Conservation (phyloP, 208 protist species). For the Wallacemonas sp. region DNA sequence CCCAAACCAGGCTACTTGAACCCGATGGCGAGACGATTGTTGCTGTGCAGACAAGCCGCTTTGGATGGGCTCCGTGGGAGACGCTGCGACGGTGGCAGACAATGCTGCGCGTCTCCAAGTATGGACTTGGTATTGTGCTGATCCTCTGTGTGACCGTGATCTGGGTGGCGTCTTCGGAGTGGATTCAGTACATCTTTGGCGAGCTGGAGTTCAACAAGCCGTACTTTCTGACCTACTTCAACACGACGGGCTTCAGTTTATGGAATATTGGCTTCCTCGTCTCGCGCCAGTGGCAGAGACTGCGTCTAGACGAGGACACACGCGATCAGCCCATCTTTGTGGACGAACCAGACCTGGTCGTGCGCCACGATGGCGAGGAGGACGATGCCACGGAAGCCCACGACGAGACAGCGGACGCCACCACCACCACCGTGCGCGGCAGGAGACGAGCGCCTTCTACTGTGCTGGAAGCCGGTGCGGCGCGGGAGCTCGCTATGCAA, state of each 20-base stretch:
- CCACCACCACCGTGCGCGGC: not conserved
- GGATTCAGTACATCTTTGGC: slow-evolving; percentile 92
- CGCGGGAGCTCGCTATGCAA: not conserved
- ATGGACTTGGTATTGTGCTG: slow-evolving; percentile 77
- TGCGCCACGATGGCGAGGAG: not conserved
- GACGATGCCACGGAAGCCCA: slow-evolving; percentile 1
- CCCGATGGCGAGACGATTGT: not conserved
- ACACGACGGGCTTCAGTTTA: slow-evolving; percentile 83
- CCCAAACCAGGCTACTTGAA: not conserved
- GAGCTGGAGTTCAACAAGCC: slow-evolving; percentile 81
- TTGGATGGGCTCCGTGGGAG: not conserved
- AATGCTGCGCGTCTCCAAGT: slow-evolving; percentile 45
- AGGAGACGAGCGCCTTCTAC: not conserved
- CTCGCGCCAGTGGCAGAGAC: slow-evolving; percentile 48
- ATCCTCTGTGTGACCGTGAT: slow-evolving; percentile 91
- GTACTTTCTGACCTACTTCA: slow-evolving; percentile 94
- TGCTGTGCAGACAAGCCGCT: slow-evolving; percentile 1
- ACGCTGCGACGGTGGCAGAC: not conserved
- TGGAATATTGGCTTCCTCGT: slow-evolving; percentile 85
- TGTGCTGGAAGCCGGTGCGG: not conserved
- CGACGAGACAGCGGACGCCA: no score
- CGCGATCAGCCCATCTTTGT: slow-evolving; percentile 51
- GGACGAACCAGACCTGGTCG: slow-evolving; percentile 41
- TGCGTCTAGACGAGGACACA: slow-evolving; percentile 50
- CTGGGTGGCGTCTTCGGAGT: slow-evolving; percentile 86